Evolutionary conservation across 1,284 basidiomycete species (phyloP).

Genomic region (Ustilago nuda): DNA sequence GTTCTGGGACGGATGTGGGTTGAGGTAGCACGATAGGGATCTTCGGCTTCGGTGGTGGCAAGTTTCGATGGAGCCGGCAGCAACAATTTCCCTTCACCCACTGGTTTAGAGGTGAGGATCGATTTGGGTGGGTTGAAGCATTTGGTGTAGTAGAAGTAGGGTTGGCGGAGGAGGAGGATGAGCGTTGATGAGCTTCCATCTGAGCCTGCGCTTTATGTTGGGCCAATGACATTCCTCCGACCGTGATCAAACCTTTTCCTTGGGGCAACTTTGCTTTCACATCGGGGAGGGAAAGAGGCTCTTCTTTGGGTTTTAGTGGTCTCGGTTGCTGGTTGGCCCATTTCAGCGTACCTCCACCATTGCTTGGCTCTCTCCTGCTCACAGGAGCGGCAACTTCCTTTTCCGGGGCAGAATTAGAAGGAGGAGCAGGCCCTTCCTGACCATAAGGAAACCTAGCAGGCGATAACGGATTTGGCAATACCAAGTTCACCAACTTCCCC

Average conservation of each 20-base stretch:
- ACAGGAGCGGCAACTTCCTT: background rate
- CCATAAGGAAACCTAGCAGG: conserved; percentile 51
- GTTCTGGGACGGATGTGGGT: background rate
- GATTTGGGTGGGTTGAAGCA: conserved; percentile 4
- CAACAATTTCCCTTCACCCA: conserved; percentile 11
- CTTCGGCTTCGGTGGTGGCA: conserved; percentile 7
- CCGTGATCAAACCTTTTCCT: conserved; percentile 32
- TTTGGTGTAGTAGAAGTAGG: background rate
- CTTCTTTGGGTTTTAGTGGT: conserved; percentile 1
- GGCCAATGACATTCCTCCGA: conserved; percentile 18
- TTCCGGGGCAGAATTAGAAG: background rate
- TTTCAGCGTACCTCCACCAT: background rate
- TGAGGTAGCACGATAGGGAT: conserved; percentile 21
- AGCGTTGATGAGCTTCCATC: background rate
- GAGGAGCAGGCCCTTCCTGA: conserved; percentile 17
- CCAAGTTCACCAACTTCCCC: conserved; percentile 46
- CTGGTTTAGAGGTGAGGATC: conserved; percentile 1
- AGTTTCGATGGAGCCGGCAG: conserved; percentile 28
- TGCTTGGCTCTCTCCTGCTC: background rate
- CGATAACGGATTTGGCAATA: conserved; percentile 40
- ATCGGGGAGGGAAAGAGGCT: background rate
- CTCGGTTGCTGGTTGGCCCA: conserved; percentile 1
- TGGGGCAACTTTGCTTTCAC: conserved; percentile 7
- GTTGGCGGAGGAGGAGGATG: background rate
- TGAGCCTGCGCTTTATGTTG: conserved; percentile 28